phyloP scores from a whole-genome alignment of 495 filamentous ascomycete species.

The Penicillium samsonianum region DNA sequence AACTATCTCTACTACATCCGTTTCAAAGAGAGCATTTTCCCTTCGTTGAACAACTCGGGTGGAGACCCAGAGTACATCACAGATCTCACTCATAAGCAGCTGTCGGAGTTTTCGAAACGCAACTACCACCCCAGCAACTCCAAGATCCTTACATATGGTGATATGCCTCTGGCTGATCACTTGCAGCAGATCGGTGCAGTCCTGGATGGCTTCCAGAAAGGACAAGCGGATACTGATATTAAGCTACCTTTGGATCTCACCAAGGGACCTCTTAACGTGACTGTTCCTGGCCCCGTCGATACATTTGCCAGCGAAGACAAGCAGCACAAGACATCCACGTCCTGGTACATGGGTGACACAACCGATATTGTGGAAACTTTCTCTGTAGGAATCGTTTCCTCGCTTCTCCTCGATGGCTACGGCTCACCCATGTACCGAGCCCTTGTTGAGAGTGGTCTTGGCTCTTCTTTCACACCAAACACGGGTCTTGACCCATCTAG shows the following conservation, averaged over 20 bases:
- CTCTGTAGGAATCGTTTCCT: constrained; percentile 76
- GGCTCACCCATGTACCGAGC: constrained; percentile 89
- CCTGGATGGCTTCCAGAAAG: constrained; percentile 68
- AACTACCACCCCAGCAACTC: constrained; percentile 98
- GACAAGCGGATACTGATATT: constrained; percentile 67
- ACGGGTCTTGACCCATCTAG: constrained; percentile 82
- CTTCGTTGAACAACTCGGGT: constrained; percentile 90
- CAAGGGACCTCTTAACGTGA: constrained; percentile 64
- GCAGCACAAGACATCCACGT: constrained; percentile 90
- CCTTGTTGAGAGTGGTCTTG: constrained; percentile 88
- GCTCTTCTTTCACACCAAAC: constrained; percentile 91
- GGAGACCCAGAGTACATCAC: constrained; percentile 96
- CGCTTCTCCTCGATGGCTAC: constrained; percentile 86
- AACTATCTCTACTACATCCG: constrained; percentile 93
- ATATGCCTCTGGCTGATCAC: constrained; percentile 83
- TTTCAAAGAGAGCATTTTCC: constrained; percentile 93
- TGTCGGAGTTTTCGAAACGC: constrained; percentile 80
- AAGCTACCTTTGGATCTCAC: constrained; percentile 74
- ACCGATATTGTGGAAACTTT: constrained; percentile 83
- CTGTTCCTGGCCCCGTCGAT: constrained; percentile 81
- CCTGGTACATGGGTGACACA: constrained; percentile 85
- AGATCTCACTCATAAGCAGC: constrained; percentile 83
- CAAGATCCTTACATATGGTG: constrained; percentile 91
- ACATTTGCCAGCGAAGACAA: constrained; percentile 79
- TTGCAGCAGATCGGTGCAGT: constrained; percentile 72